These are phyloP conservation scores for Coelastrella sp. DNA, from an alignment of 139 green algal genomes.

Conservation along the genomic window DNA sequence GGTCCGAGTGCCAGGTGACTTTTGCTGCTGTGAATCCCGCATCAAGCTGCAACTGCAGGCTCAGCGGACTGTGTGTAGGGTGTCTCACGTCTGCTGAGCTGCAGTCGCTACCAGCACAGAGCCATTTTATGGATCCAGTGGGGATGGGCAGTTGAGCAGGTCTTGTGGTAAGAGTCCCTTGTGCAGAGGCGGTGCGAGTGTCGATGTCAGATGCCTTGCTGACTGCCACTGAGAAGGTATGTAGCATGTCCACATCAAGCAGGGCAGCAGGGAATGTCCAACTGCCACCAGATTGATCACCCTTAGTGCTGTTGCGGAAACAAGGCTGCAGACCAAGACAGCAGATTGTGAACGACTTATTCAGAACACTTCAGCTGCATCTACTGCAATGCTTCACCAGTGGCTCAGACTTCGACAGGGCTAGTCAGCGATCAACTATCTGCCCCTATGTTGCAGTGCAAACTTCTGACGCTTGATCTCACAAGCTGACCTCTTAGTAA, in stretches of 20 bases:
- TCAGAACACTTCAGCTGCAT: not conserved
- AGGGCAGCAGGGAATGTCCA: slow-evolving; percentile 10
- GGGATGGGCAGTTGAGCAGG: slow-evolving; percentile 8
- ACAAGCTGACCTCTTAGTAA: too few relatives aligned
- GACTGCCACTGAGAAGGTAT: slow-evolving; percentile 22
- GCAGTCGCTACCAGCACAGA: not conserved
- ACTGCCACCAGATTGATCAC: not conserved
- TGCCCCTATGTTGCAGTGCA: too few relatives aligned
- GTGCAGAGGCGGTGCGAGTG: too few relatives aligned
- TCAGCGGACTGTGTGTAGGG: not conserved
- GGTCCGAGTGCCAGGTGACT: not conserved
- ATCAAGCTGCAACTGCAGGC: not conserved
- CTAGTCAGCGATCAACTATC: too few relatives aligned
- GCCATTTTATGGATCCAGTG: not conserved
- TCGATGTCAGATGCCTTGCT: too few relatives aligned
- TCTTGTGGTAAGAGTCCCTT: not conserved
- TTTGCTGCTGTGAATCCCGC: not conserved
- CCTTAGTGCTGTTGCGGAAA: too few relatives aligned
- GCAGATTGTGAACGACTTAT: too few relatives aligned
- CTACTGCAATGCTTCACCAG: too few relatives aligned
- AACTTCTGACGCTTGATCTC: too few relatives aligned
- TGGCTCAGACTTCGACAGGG: too few relatives aligned
- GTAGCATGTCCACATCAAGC: not conserved
- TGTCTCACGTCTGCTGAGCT: not conserved
- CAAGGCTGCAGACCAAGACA: too few relatives aligned